Evolutionary conservation across 306 rosid species (phyloP), one percentile per base, ranked within the genome.

Genomic region (Carpinus viminea): DNA sequence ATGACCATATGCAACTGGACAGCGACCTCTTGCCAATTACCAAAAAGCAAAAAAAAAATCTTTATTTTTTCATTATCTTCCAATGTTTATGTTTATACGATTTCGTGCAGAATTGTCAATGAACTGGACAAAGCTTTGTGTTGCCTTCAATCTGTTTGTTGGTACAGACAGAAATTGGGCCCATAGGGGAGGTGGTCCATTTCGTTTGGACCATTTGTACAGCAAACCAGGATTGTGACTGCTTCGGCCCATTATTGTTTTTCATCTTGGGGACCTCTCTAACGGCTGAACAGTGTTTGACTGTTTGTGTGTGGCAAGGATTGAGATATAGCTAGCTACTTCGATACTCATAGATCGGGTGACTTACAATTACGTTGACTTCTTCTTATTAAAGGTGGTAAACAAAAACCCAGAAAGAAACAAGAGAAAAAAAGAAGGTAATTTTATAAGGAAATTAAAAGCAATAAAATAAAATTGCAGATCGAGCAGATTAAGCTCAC

Each of bases 151-250:
- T 68, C 20, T 17, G n/a, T 6, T 70, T 36, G 16, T 76, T 78
- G 85, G 87, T 38, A 79, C 84, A 20, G 46, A 0, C n/a, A 9
- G 36, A 28, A 38, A 57, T 76, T 79, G 85, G 83, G 82, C 85
- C 70, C 59, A 41, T 76, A 54, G 52, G 52, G 17, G 79, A 57
- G 17, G 79, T 82, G 85, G 90, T 77, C 90, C 86, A 71, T 17
- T 73, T 76, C 46, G 41, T 34, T 46, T 50, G 88, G 90, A 84
- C 86, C 90, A 84, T 80, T 59, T 66, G 70, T 65, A 79, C 81
- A 84, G 73, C 85, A 79, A 52, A 76, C 64, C 15, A 11, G 66
- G 86, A 82, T 74, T 79, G 48, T 7, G 84, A 84, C 84, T 64
- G 4, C 36, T 86, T 70, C 38, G 3, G 15, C 12, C 28, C 50